Evolutionary conservation across 495 filamentous ascomycete species (phyloP).

Genomic region (Aspergillus taichungensis): DNA sequence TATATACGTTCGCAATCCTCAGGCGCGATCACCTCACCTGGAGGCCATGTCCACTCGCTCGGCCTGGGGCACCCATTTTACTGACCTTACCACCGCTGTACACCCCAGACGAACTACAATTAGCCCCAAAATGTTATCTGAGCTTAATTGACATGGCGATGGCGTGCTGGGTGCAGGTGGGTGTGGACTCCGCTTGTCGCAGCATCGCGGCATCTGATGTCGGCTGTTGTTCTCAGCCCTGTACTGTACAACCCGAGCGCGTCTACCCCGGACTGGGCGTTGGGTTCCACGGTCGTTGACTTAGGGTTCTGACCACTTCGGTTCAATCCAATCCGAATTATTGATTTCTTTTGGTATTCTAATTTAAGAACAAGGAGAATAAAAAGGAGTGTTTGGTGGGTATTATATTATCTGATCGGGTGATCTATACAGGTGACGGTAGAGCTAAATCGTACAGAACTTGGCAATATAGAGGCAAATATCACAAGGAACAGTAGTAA

Average conservation of each 20-base stretch:
- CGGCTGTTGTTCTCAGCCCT: constrained; percentile 19
- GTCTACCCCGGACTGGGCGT: background rate
- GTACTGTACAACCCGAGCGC: background rate
- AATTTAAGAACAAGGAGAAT: too few species aligned
- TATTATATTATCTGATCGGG: too few species aligned
- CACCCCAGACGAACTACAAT: constrained; percentile 3
- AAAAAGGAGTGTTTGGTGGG: too few species aligned
- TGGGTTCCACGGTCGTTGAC: too few species aligned
- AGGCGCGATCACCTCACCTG: constrained; percentile 31
- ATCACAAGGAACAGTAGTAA: background rate
- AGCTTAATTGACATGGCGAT: constrained; percentile 15
- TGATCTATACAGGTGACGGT: too few species aligned
- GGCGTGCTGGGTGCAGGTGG: background rate
- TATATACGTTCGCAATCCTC: constrained; percentile 27
- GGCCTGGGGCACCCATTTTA: constrained; percentile 1
- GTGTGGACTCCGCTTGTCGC: constrained; percentile 9
- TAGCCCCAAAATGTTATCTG: constrained; percentile 12
- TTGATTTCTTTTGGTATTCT: too few species aligned
- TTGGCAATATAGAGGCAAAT: background rate
- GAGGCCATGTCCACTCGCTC: constrained; percentile 1
- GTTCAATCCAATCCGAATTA: too few species aligned
- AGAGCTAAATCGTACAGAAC: too few species aligned
- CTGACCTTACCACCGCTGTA: too few species aligned
- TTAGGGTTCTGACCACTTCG: too few species aligned
- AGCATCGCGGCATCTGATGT: constrained; percentile 19